Conservation (phyloP, 2,329 filamentous ascomycete species). For the Amylocarpus encephaloides region DNA sequence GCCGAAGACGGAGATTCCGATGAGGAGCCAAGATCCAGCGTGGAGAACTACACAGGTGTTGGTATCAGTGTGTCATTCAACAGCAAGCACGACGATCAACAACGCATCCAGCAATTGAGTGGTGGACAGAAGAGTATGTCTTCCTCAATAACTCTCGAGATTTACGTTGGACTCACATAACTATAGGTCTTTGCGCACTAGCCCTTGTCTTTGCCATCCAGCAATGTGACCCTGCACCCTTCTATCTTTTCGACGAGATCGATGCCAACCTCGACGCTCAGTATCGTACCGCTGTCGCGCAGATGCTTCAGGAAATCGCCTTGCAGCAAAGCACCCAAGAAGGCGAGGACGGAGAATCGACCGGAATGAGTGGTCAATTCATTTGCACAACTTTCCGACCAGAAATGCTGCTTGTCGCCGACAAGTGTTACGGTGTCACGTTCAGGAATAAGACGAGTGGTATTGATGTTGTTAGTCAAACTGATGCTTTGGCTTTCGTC, state of each 20-base stretch:
- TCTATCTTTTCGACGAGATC: conserved; percentile 99
- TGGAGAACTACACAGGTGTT: conserved; percentile 95
- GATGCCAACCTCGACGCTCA: conserved; percentile 97
- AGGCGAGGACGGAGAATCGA: conserved; percentile 32
- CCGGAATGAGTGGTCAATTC: conserved; percentile 63
- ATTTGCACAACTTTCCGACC: conserved; percentile 98
- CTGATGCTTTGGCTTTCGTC: conserved; percentile 88
- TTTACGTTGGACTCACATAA: conserved; percentile 15
- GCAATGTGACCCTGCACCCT: conserved; percentile 91
- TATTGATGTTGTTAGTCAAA: conserved; percentile 81
- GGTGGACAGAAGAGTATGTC: conserved; percentile 92
- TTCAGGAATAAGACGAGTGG: conserved; percentile 91
- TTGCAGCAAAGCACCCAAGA: conserved; percentile 40
- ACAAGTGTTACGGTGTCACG: conserved; percentile 96
- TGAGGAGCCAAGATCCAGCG: conserved; percentile 59
- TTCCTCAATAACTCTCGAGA: not conserved
- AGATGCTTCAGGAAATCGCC: conserved; percentile 76
- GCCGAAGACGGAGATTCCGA: conserved; percentile 63
- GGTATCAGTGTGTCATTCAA: conserved; percentile 98
- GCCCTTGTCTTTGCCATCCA: conserved; percentile 99
- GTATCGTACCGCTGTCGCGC: conserved; percentile 91
- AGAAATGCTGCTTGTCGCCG: conserved; percentile 90
- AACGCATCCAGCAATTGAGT: conserved; percentile 93
- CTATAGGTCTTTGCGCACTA: conserved; percentile 79
- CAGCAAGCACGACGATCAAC: conserved; percentile 95